Evolutionary conservation across 2,329 filamentous ascomycete species (phyloP), one percentile per base, ranked within the genome.

Genomic region (Neonectria punicea): DNA sequence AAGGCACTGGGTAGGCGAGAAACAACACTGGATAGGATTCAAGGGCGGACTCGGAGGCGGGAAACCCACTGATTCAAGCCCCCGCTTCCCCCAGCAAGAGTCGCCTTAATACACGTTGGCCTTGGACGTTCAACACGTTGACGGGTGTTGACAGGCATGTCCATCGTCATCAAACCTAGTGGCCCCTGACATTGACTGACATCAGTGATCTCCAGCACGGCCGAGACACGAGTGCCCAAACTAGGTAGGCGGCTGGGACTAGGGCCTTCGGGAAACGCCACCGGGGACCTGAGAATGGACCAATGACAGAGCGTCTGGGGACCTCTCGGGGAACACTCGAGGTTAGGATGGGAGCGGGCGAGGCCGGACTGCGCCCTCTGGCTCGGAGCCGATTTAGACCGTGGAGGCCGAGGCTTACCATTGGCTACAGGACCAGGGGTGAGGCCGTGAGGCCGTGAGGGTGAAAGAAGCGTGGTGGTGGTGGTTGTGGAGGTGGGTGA

Each of bases 331-430:
- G 61, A 58, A 22, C 55, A 49, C 53, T 44, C 13, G 49, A 18
- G 34, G 53, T 53, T 50, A 50, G 55, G 43, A 50, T 59, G 41
- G 49, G 50, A 44, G 66, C 69, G 70, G 70, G 64, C 65, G 49
- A 68, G 70, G 61, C 70, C 71, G 72, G 72, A 65, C 72, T 74
- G 67, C 65, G 70, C 67, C 63, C 55, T 63, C 63, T 64, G 54
- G 46, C 66, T 74, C 70, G 71, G 71, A 63, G 65, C 72, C 72
- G 72, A 69, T 70, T 67, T 67, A 66, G 66, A 58, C 60, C 51
- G 53, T 53, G 25, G 51, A 61, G 64, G 50, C 70, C 70, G 72
- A 71, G 32, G 63, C 43, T 55, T 64, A 63, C 61, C 50, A 73
- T 74, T 73, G 71, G 71, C 58, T 58, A 61, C 47, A 63, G 44